Conservation (phyloP, 371 early-diverging fungal genomes). For the Zychaea mexicana region DNA sequence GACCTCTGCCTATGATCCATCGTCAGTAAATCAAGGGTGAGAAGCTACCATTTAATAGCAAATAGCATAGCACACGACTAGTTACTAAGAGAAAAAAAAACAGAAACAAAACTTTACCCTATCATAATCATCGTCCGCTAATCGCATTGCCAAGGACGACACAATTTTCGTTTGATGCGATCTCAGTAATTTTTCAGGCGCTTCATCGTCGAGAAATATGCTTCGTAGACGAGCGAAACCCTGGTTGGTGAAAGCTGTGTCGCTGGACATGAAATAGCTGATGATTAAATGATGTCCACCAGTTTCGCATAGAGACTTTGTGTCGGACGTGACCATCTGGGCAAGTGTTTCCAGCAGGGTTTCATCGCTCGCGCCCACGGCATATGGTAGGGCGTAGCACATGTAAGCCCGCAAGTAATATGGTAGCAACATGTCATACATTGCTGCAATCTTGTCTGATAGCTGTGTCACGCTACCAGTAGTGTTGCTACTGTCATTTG, state of each 20-base stretch:
- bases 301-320: background rate
- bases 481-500: background rate
- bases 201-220: background rate
- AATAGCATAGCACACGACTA: background rate
- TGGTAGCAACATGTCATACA: background rate
- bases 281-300: conserved; percentile 6
- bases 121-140: conserved; percentile 1
- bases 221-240: background rate
- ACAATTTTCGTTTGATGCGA: conserved; percentile 11
- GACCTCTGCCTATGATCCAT: conserved; percentile 10
- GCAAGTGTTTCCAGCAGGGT: conserved; percentile 1
- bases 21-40: background rate
- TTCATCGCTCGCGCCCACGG: background rate
- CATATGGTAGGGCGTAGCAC: conserved; percentile 8
- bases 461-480: too few species aligned
- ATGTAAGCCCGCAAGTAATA: conserved; percentile 3
- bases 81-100: too few species aligned
- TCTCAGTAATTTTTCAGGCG: background rate
- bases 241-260: background rate
- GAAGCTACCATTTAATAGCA: background rate
- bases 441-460: background rate
- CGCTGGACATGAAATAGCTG: conserved; percentile 1
- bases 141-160: conserved; percentile 12
- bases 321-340: background rate
- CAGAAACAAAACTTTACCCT: too few species aligned